Evolutionary conservation across 306 rosid genomes (phyloP).

Genomic region (Vigna nakashimae): DNA sequence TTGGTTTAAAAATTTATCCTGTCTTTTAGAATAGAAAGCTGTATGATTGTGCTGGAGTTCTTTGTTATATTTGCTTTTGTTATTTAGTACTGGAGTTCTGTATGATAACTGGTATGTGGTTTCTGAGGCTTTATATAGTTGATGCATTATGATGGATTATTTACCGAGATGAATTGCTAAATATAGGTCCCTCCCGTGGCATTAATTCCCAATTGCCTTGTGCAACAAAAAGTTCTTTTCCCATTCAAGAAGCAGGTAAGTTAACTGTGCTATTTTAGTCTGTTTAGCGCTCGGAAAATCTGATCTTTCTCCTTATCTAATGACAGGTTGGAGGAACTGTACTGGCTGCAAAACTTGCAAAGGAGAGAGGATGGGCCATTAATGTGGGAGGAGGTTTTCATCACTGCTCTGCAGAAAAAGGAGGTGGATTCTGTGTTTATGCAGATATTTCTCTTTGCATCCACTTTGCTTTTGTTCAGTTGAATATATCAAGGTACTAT

Average conservation of each 20-base stretch:
- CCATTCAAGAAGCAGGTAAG: slow-evolving; percentile 89
- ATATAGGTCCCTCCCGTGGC: slow-evolving; percentile 89
- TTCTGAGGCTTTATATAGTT: slow-evolving; percentile 38
- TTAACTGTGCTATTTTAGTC: neutral
- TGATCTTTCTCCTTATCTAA: slow-evolving; percentile 34
- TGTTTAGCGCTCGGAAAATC: neutral
- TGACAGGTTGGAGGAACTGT: slow-evolving; percentile 92
- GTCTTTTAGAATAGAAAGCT: slow-evolving; percentile 16
- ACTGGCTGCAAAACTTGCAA: slow-evolving; percentile 89
- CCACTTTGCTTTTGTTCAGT: slow-evolving; percentile 73
- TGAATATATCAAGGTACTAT: slow-evolving; percentile 80
- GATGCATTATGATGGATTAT: slow-evolving; percentile 1
- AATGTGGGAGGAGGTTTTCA: slow-evolving; percentile 98
- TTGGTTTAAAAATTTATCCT: neutral
- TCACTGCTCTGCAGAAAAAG: slow-evolving; percentile 80
- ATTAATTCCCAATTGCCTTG: slow-evolving; percentile 72
- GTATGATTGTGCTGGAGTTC: slow-evolving; percentile 22
- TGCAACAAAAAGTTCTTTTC: slow-evolving; percentile 75
- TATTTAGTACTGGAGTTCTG: neutral
- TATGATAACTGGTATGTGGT: slow-evolving; percentile 9
- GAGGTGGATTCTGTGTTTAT: slow-evolving; percentile 94
- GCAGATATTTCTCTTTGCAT: slow-evolving; percentile 91
- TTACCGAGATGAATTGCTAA: slow-evolving; percentile 40
- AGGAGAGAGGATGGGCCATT: slow-evolving; percentile 94
- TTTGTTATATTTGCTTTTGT: slow-evolving; percentile 27